phyloP scores from a whole-genome alignment of 345 rosid species.

The Camelina hispida region DNA sequence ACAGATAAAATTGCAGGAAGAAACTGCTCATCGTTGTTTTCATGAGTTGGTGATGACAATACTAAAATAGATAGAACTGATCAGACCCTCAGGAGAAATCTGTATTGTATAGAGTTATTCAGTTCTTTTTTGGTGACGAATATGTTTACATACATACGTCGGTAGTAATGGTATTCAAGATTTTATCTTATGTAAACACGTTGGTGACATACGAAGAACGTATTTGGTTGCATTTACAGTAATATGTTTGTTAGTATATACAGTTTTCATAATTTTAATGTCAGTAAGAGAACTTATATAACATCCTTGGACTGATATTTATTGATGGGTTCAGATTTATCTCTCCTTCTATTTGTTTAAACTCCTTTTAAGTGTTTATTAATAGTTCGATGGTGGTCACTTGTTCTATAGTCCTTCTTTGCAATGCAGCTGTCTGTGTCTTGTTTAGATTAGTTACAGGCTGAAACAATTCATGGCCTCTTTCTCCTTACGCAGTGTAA shows the following conservation, averaged over 20 bases:
- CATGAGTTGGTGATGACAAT: slow-evolving; percentile 14
- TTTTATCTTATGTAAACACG: not conserved
- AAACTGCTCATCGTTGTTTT: slow-evolving; percentile 16
- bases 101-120: not conserved
- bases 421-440: slow-evolving; percentile 8
- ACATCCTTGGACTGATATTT: slow-evolving; percentile 10
- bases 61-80: slow-evolving; percentile 14
- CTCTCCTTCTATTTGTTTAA: not conserved
- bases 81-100: slow-evolving; percentile 13
- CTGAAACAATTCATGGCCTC: slow-evolving; percentile 1
- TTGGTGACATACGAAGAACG: not conserved
- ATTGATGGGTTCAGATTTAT: slow-evolving; percentile 16
- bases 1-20: slow-evolving; percentile 10
- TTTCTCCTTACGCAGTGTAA: slow-evolving; percentile 65
- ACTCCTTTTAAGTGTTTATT: not conserved
- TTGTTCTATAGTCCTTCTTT: slow-evolving; percentile 8
- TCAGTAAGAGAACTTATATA: slow-evolving; percentile 11
- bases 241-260: slow-evolving; percentile 19
- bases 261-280: not conserved
- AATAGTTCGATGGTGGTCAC: not conserved
- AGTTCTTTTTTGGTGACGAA: slow-evolving; percentile 14
- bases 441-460: slow-evolving; percentile 5
- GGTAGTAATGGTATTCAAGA: slow-evolving; percentile 9
- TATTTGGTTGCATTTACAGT: slow-evolving; percentile 7
- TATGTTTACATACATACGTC: slow-evolving; percentile 17